Percentiles rank a stretch among this genome's conserved stretches.
Conservation (phyloP, 495 filamentous ascomycete genomes). For the Penicillium canariense region DNA sequence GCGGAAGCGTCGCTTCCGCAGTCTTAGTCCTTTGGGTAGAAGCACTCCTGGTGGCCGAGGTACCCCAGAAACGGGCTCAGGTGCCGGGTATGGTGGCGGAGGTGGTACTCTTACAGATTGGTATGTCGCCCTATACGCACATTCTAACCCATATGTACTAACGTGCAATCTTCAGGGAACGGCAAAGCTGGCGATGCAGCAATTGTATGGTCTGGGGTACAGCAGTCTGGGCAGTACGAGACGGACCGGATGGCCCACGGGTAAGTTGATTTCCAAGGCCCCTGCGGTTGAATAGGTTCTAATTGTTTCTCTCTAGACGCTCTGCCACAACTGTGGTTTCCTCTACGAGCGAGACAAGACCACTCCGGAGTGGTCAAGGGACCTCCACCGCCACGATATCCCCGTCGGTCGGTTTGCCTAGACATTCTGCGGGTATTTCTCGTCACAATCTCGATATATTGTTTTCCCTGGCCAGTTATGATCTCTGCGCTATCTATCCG, state of each 20-base stretch:
- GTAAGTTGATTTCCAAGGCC: conserved; percentile 45
- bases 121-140: conserved; percentile 30
- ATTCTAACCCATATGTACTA: neutral
- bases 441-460: neutral
- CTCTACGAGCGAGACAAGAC: conserved; percentile 82
- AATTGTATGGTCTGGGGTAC: conserved; percentile 88
- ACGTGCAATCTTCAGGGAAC: conserved; percentile 54
- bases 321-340: conserved; percentile 93
- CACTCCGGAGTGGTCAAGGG: conserved; percentile 78
- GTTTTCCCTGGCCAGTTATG: neutral
- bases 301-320: conserved; percentile 53
- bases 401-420: conserved; percentile 41
- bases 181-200: conserved; percentile 81
- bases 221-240: conserved; percentile 89
- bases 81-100: conserved; percentile 61
- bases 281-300: conserved; percentile 4
- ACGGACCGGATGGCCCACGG: conserved; percentile 81
- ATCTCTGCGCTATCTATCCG: neutral
- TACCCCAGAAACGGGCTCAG: conserved; percentile 69
- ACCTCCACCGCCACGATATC: conserved; percentile 62
- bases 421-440: neutral
- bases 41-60: conserved; percentile 70
- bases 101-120: conserved; percentile 72
- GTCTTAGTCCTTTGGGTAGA: conserved; percentile 70
- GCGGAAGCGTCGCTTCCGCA: conserved; percentile 90